Conservation (phyloP, 305 asterid genomes). For the Fraxinus nigra region DNA sequence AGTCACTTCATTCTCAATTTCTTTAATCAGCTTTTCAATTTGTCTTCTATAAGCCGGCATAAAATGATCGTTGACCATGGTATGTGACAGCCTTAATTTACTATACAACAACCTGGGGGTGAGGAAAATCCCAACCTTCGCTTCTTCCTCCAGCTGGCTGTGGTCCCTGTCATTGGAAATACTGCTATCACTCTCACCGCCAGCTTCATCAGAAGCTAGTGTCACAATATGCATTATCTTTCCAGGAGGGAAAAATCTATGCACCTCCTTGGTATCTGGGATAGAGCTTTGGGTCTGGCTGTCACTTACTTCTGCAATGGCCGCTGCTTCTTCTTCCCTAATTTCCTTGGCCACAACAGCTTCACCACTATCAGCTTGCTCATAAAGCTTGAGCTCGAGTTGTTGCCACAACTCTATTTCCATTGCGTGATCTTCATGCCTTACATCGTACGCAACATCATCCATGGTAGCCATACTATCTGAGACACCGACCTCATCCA, state of each 20-base stretch:
- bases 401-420: slow-evolving; percentile 95
- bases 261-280: slow-evolving; percentile 74
- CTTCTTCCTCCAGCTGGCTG: slow-evolving; percentile 29
- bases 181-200: slow-evolving; percentile 28
- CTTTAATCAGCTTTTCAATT: slow-evolving; percentile 68
- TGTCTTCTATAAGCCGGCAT: slow-evolving; percentile 91
- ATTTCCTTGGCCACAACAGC: slow-evolving; percentile 60
- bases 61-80: slow-evolving; percentile 90
- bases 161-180: slow-evolving; percentile 29
- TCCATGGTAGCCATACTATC: slow-evolving; percentile 18
- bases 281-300: slow-evolving; percentile 39
- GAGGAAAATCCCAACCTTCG: slow-evolving; percentile 62
- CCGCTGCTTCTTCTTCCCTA: slow-evolving; percentile 83
- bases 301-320: slow-evolving; percentile 61
- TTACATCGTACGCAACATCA: slow-evolving; percentile 41
- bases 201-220: slow-evolving; percentile 41
- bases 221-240: slow-evolving; percentile 84
- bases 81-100: slow-evolving; percentile 80
- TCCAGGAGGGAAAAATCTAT: slow-evolving; percentile 89
- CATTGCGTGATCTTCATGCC: slow-evolving; percentile 66
- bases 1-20: slow-evolving; percentile 45
- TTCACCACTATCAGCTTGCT: slow-evolving; percentile 42
- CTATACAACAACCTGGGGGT: slow-evolving; percentile 75
- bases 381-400: slow-evolving; percentile 80
- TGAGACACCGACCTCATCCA: slow-evolving; percentile 30